Evolutionary conservation across 2,329 filamentous ascomycete species (phyloP).

Genomic region (Plenodomus tracheiphilus): DNA sequence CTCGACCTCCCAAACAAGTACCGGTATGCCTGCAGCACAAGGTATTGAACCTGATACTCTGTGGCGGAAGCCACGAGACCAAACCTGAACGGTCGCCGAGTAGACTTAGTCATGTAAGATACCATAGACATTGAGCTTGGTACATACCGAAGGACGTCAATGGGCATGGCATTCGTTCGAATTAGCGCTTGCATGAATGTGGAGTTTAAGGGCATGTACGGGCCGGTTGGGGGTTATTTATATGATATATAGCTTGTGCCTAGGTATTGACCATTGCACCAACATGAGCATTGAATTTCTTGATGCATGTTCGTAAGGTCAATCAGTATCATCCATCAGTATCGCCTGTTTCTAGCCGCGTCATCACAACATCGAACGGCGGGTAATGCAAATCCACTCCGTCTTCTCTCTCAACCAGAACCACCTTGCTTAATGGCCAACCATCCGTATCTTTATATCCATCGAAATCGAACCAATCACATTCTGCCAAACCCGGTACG

Average conservation of each 20-base stretch:
- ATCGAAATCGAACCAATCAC: slow-evolving; percentile 41
- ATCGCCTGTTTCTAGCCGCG: neutral
- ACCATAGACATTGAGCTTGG: too few relatives aligned
- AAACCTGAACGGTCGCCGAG: neutral
- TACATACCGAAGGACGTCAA: neutral
- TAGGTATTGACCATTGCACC: neutral
- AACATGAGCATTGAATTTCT: neutral
- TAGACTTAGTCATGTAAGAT: too few relatives aligned
- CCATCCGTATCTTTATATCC: slow-evolving; percentile 38
- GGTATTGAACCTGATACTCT: slow-evolving; percentile 26
- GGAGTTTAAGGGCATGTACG: slow-evolving; percentile 1
- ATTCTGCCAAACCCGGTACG: slow-evolving; percentile 25
- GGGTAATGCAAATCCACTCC: slow-evolving; percentile 35
- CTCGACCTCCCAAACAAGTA: slow-evolving; percentile 16
- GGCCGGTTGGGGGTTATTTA: neutral
- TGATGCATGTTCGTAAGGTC: too few relatives aligned
- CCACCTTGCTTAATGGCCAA: slow-evolving; percentile 36
- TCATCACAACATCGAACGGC: slow-evolving; percentile 31
- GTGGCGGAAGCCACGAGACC: slow-evolving; percentile 28
- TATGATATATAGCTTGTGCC: neutral
- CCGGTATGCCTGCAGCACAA: slow-evolving; percentile 9
- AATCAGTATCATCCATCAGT: neutral
- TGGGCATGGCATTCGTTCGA: neutral
- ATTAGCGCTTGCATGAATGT: slow-evolving; percentile 15
- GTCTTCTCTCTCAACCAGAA: slow-evolving; percentile 21